Conservation (phyloP, 305 asterid genomes). For the Fraxinus velutina region DNA sequence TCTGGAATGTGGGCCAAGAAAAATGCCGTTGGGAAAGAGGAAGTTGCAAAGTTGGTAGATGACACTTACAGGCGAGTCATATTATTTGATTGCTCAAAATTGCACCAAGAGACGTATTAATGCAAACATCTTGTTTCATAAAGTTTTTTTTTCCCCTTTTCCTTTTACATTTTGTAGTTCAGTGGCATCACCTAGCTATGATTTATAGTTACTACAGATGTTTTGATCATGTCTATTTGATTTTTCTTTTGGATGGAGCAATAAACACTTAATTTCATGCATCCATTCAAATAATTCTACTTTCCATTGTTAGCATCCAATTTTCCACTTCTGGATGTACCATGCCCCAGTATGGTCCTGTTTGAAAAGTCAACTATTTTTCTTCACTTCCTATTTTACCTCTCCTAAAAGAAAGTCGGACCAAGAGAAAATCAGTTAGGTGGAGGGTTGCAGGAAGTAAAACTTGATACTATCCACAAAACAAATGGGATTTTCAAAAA, state of each 20-base stretch:
- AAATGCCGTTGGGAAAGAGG: conserved; percentile 57
- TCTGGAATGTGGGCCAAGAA: conserved; percentile 65
- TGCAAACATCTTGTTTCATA: neutral
- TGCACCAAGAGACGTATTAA: neutral
- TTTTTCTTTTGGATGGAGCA: neutral
- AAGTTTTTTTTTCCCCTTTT: neutral
- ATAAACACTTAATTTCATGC: neutral
- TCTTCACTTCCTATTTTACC: neutral
- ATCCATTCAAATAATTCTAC: neutral
- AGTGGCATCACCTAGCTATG: neutral
- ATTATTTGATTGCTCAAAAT: neutral
- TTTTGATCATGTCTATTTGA: neutral
- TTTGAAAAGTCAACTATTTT: conserved; percentile 11
- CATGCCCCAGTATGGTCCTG: conserved; percentile 3
- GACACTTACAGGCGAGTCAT: conserved; percentile 58
- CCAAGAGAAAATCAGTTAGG: neutral
- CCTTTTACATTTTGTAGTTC: neutral
- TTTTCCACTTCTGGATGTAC: conserved; percentile 3
- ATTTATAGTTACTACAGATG: neutral
- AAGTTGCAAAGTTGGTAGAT: conserved; percentile 63
- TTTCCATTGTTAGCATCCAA: neutral
- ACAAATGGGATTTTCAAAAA: neutral
- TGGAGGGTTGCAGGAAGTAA: conserved; percentile 4
- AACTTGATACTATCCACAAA: neutral
- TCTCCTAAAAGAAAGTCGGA: neutral